Conservation (phyloP, 2,329 filamentous ascomycete species). For the Microthyrium microscopicum region DNA sequence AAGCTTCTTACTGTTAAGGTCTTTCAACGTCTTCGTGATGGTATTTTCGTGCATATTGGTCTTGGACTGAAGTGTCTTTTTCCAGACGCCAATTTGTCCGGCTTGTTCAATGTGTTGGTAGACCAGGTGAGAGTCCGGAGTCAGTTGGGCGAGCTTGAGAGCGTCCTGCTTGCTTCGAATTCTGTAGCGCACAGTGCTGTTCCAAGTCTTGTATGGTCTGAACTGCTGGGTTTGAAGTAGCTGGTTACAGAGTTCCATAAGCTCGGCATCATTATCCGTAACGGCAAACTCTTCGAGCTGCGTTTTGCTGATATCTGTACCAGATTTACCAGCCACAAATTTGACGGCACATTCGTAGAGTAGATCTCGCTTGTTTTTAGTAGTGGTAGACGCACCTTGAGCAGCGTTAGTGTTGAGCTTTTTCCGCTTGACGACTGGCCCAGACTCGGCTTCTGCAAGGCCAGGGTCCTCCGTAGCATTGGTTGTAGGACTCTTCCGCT, state of each 20-base stretch:
- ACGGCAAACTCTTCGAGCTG: conserved; percentile 5
- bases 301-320: conserved; percentile 1
- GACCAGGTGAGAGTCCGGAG: conserved; percentile 61
- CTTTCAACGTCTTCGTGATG: conserved; percentile 67
- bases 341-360: neutral
- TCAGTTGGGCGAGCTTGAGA: conserved; percentile 18
- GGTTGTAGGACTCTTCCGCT: too few relatives aligned
- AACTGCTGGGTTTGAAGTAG: conserved; percentile 5
- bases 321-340: neutral
- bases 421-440: too few relatives aligned
- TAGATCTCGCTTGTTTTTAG: neutral
- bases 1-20: conserved; percentile 63
- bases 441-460: too few relatives aligned
- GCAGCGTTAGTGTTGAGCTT: neutral
- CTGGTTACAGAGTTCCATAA: conserved; percentile 1
- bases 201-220: neutral
- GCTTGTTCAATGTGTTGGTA: conserved; percentile 81
- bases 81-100: conserved; percentile 78
- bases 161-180: conserved; percentile 3
- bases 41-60: conserved; percentile 73
- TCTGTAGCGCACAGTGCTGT: conserved; percentile 1
- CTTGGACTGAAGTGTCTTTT: conserved; percentile 62
- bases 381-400: neutral
- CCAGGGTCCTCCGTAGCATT: too few relatives aligned
- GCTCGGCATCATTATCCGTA: conserved; percentile 3